Conservation (phyloP, 1,284 basidiomycete genomes). For the Trichosporon ovoides region DNA sequence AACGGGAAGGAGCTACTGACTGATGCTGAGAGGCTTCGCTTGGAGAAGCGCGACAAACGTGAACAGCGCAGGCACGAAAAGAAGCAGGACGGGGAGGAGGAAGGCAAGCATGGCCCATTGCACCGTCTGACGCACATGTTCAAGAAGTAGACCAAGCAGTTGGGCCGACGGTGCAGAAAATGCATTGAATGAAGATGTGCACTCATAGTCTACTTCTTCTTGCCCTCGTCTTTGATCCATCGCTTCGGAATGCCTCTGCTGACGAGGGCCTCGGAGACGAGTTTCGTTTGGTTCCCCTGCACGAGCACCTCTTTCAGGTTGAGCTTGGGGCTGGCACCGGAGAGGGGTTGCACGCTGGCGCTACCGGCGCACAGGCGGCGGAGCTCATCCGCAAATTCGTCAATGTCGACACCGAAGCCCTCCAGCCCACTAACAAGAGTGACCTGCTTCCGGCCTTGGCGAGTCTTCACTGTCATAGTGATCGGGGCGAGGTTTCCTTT, state of each 20-base stretch:
- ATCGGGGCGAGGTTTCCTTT: conserved; percentile 70
- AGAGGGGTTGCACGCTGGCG: conserved; percentile 55
- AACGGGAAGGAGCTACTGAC: background rate
- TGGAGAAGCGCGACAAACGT: background rate
- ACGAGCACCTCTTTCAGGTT: conserved; percentile 62
- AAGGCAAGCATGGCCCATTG: background rate
- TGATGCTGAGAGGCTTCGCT: background rate
- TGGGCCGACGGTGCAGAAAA: too few species aligned
- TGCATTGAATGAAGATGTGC: background rate
- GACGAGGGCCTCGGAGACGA: conserved; percentile 61
- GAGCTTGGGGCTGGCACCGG: conserved; percentile 43
- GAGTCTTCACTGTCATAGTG: conserved; percentile 61
- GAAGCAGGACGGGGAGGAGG: background rate
- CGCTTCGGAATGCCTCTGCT: conserved; percentile 68
- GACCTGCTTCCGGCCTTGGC: conserved; percentile 68
- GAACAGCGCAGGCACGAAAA: background rate
- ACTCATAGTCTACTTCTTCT: conserved; percentile 12
- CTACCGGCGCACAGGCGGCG: conserved; percentile 68
- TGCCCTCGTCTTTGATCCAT: conserved; percentile 60
- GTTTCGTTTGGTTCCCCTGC: conserved; percentile 70
- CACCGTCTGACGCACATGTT: background rate
- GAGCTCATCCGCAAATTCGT: conserved; percentile 72
- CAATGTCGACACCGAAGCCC: conserved; percentile 62
- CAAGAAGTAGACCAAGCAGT: background rate
- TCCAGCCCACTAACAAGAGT: conserved; percentile 75